phyloP scores from a whole-genome alignment of 2,329 filamentous ascomycete species.

The Ascomycota sp. region DNA sequence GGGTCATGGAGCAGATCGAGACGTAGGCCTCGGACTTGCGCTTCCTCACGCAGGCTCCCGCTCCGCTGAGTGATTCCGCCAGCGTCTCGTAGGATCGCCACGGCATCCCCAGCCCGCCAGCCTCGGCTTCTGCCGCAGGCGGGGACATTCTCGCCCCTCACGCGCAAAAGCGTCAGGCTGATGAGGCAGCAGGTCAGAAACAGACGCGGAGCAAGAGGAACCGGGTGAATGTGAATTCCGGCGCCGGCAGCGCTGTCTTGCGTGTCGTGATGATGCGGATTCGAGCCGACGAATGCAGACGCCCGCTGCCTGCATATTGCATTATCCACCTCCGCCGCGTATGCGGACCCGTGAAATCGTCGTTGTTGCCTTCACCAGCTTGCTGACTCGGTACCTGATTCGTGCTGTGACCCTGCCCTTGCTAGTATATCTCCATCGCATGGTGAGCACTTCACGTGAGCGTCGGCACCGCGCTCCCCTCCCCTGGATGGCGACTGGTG shows the following conservation, averaged over 20 bases:
- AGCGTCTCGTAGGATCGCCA: conserved; percentile 13
- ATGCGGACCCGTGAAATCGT: no score
- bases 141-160: conserved; percentile 28
- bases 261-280: no score
- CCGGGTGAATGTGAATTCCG: conserved; percentile 28
- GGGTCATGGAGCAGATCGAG: conserved; percentile 31
- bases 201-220: conserved; percentile 41
- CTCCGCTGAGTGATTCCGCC: conserved; percentile 10
- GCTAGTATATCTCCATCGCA: conserved; percentile 1
- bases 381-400: background rate
- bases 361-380: background rate
- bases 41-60: conserved; percentile 22
- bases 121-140: conserved; percentile 19
- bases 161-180: conserved; percentile 16
- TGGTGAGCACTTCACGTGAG: background rate
- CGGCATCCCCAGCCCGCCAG: conserved; percentile 13
- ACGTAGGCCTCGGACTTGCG: conserved; percentile 32
- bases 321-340: no score
- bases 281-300: no score
- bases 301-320: no score
- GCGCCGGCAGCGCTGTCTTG: no score
- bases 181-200: conserved; percentile 22
- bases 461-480: background rate
- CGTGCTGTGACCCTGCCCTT: no score
- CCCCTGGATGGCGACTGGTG: no score